Conservation (phyloP, 2,329 filamentous ascomycete genomes). For the Penicillium sp. region DNA sequence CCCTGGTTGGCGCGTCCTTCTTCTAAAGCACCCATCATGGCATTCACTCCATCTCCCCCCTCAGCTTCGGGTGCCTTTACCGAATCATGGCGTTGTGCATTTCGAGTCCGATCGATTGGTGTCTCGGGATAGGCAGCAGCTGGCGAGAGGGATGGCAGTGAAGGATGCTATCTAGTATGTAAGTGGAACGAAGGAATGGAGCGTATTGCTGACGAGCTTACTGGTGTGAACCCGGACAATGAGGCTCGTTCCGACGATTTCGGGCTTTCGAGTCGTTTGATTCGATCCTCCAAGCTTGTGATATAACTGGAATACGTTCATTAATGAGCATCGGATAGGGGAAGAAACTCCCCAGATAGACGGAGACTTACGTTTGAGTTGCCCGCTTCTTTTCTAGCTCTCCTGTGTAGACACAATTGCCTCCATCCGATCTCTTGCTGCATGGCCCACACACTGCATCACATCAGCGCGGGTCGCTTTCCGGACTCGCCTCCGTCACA, state of each 20-base stretch:
- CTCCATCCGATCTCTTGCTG: constrained; percentile 22
- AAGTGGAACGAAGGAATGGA: neutral
- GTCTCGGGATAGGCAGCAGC: constrained; percentile 1
- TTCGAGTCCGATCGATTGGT: neutral
- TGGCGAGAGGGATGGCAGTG: constrained; percentile 8
- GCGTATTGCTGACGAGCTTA: constrained; percentile 2
- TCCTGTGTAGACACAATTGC: constrained; percentile 32
- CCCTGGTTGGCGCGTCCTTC: constrained; percentile 47
- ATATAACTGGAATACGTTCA: constrained; percentile 28
- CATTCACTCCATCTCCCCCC: constrained; percentile 42
- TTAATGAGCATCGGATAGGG: neutral
- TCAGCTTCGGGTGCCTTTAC: neutral
- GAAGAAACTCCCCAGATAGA: neutral
- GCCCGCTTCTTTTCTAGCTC: constrained; percentile 34
- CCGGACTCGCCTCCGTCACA: constrained; percentile 10
- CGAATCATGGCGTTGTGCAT: neutral
- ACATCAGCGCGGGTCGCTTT: constrained; percentile 19
- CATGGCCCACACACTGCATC: constrained; percentile 37
- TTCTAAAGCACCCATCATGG: constrained; percentile 53
- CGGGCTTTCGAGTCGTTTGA: constrained; percentile 31
- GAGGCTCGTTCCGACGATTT: neutral
- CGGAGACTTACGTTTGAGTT: constrained; percentile 23
- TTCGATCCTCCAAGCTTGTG: constrained; percentile 29
- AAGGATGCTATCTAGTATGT: neutral
- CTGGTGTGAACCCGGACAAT: constrained; percentile 13